Percentiles rank a stretch among this genome's conserved stretches.
phyloP scores from a whole-genome alignment of 2,329 filamentous ascomycete genomes.

The Phaeomoniella chlamydospora region DNA sequence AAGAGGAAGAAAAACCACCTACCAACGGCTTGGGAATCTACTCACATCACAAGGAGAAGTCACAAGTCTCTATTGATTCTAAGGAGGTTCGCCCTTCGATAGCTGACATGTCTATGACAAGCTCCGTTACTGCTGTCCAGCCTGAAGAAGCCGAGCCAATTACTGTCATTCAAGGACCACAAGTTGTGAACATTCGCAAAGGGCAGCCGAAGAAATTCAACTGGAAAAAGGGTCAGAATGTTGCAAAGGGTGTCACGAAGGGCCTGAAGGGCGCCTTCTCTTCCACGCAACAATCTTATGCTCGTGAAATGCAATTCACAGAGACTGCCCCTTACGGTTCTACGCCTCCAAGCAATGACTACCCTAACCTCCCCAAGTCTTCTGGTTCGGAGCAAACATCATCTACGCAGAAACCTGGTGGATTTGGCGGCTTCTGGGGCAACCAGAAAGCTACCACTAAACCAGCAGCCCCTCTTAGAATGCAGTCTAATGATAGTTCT shows the following conservation, averaged over 20 bases:
- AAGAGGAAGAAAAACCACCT: constrained; percentile 15
- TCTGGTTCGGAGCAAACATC: constrained; percentile 10
- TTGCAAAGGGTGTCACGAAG: constrained; percentile 88
- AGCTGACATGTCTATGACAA: constrained; percentile 36
- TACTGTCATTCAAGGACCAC: constrained; percentile 57
- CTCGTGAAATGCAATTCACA: constrained; percentile 34
- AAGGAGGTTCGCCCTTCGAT: constrained; percentile 27
- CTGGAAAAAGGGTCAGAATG: constrained; percentile 93
- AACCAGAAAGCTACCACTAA: constrained; percentile 26
- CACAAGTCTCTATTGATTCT: constrained; percentile 25
- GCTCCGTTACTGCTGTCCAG: constrained; percentile 46
- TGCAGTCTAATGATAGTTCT: constrained; percentile 27
- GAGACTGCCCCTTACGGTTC: constrained; percentile 55
- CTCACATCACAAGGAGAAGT: constrained; percentile 37
- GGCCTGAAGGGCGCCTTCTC: constrained; percentile 85
- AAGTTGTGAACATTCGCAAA: constrained; percentile 89
- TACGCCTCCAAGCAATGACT: constrained; percentile 26
- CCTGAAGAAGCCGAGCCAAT: constrained; percentile 51
- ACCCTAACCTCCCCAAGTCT: constrained; percentile 11
- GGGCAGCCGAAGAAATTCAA: constrained; percentile 93
- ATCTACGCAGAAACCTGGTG: not conserved
- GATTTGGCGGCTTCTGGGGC: constrained; percentile 52
- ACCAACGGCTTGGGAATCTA: constrained; percentile 51
- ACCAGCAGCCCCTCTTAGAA: constrained; percentile 18
- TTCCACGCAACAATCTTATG: constrained; percentile 37